Percentiles rank a stretch among this genome's conserved stretches.
These are phyloP conservation scores for Pseudomonodictys pantanalensis DNA, from an alignment of 495 filamentous ascomycete species.

Conservation along the genomic window DNA sequence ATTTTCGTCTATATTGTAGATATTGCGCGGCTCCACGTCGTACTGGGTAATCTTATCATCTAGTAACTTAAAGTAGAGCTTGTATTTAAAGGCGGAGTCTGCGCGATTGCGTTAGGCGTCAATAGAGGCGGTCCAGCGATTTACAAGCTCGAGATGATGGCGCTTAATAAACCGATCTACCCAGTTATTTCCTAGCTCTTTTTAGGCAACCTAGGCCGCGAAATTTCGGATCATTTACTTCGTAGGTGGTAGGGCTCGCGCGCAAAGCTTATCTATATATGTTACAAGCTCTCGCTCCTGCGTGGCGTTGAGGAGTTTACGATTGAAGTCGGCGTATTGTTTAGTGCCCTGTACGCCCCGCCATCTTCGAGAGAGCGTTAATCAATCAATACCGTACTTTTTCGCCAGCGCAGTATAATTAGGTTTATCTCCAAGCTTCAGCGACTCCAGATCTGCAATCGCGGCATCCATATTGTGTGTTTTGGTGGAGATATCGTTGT, in stretches of 20 bases:
- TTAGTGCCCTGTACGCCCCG: neutral
- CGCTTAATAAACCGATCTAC: constrained; percentile 5
- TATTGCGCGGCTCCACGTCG: constrained; percentile 15
- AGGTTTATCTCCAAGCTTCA: neutral
- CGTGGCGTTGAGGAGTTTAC: neutral
- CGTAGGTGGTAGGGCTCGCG: constrained; percentile 11
- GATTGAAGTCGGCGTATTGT: too few relatives aligned
- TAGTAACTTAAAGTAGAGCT: constrained; percentile 17
- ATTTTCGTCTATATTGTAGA: constrained; percentile 36
- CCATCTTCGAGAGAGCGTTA: neutral
- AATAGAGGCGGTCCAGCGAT: neutral
- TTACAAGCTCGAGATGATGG: neutral
- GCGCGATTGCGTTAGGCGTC: neutral
- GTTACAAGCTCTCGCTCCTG: constrained; percentile 2
- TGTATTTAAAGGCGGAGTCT: constrained; percentile 5
- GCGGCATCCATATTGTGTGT: neutral
- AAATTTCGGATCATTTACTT: constrained; percentile 6
- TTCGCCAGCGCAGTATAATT: neutral
- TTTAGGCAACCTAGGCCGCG: neutral
- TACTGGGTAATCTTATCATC: constrained; percentile 27
- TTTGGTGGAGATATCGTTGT: neutral
- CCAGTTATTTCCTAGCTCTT: neutral
- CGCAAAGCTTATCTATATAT: constrained; percentile 9
- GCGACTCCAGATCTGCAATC: neutral
- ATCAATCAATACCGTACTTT: neutral